Evolutionary conservation across 1,284 basidiomycete species (phyloP), one percentile per base, ranked within the genome.

Genomic region (Cryptococcus deneoformans): DNA sequence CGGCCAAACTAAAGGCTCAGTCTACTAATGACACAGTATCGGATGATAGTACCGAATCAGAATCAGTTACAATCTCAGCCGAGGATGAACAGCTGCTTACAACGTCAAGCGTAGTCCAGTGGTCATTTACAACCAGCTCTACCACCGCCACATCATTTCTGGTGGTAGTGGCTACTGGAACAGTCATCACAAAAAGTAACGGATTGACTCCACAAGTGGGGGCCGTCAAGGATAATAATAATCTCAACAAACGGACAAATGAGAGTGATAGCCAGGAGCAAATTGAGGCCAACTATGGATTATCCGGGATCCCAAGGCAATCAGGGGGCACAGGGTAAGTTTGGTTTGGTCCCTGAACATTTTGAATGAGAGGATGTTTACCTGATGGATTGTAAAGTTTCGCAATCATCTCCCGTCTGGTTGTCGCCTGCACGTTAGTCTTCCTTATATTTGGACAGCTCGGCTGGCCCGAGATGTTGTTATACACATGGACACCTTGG

Each of bases 251-350:
- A 11, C 7, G 47, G 16, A n/a, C 47, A 12, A 8, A 10, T 10
- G 47, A 50, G 6, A 34, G 3, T n/a, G 39, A 24, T 8, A 16
- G 16, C 2, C 34, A 36, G 36, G 36, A 50, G n/a, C 1, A 14
- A 11, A 39, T 36, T 9, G 44, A 56, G 37, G 61, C 58, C 34
- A 59, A 63, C 48, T 62, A 39, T 12, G 65, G 63, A 34, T 1
- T 56, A 16, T 64, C 64, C 1, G 58, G 60, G 6, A 46, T 68
- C 10, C 62, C 66, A 7, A 39, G 59, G n/a, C 66, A 69, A 36
- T 39, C 61, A n/a, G 68, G 65, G 65, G 68, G 68, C 16, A 29
- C 51, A 7, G 51, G 55, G 67, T 68, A 46, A 57, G 67, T 58
- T 5, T 2, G 8, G 9, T 51, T 8, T 43, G 6, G 7, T 38